Evolutionary conservation across 805 yeast species (phyloP).

Genomic region (Priceomyces haplophilus): DNA sequence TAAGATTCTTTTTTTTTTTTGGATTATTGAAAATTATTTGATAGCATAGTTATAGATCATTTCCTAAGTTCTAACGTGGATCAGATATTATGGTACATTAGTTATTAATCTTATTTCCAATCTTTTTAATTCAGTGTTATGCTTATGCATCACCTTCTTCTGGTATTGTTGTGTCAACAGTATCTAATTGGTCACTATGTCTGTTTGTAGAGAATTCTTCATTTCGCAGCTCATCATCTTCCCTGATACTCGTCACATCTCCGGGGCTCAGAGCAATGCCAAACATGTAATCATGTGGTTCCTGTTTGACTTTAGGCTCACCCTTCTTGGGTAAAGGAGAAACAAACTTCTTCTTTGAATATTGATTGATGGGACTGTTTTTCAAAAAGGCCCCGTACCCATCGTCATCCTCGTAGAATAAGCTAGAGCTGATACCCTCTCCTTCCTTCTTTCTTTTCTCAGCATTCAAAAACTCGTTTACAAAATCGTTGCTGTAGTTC

Average conservation of each 20-base stretch:
- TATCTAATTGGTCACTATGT: neutral
- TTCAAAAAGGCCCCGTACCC: conserved; percentile 4
- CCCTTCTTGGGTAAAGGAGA: neutral
- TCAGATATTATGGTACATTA: neutral
- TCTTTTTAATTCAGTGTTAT: too few relatives aligned
- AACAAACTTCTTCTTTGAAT: neutral
- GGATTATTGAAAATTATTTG: too few relatives aligned
- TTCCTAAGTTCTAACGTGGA: too few relatives aligned
- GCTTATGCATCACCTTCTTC: neutral
- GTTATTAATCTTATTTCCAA: neutral
- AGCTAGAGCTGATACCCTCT: too few relatives aligned
- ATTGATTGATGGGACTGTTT: neutral
- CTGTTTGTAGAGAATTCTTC: conserved; percentile 5
- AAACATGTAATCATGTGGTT: neutral
- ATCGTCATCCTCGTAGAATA: conserved; percentile 10
- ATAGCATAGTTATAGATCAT: too few relatives aligned
- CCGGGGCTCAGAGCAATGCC: neutral
- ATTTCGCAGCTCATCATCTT: conserved; percentile 2
- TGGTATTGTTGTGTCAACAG: conserved; percentile 2
- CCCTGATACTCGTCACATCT: neutral
- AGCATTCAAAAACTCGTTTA: neutral
- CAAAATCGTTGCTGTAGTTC: neutral
- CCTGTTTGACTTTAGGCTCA: neutral
- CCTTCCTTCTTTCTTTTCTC: neutral
- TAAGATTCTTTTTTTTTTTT: too few relatives aligned